Evolutionary conservation across 1,139 yeast species (phyloP), one percentile per base, ranked within the genome.

Genomic region (Taphrina wiesneri): DNA sequence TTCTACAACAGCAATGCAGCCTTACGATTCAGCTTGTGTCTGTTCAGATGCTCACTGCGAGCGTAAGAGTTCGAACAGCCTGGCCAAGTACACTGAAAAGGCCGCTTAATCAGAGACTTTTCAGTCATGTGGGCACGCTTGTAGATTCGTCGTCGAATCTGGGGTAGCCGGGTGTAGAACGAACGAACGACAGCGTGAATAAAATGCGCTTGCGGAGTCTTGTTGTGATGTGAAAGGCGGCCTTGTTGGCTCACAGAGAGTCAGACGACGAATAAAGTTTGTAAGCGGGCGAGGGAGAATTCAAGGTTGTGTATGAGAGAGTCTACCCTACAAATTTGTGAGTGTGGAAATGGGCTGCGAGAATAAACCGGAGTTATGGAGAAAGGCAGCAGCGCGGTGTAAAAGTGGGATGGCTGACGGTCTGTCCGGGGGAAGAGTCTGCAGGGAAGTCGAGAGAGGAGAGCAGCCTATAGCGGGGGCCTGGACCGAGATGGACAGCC

Each of bases 31-130:
- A 60, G 57, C 15, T 51, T 52, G 41, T 60, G 64, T 30, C 64
- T 36, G 51, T 60, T 60, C 30, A 60, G 30, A 30, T 60, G 64
- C 32, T 60, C 64, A 32, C 64, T 60, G 39, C 64, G 52, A 7
- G 64, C 64, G 39, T 60, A 60, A 13, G 64, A 34, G 30, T 60
- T 60, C n/a, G 46, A 47, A 43, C 64, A 60, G 26, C 64, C 64
- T 4, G 64, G 64, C 64, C 64, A 60, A 15, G 56, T 49, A 25
- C 64, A 60, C 3, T 52, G 57, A 17, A 49, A 60, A 6, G 64
- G 57, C 28, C 56, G 34, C 32, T 54, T 54, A 6, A 39, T 21
- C n/a, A 9, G 15, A 9, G 59, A 54, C 49, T 41, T 39, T 11
- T 30, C 56, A 9, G 39, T 30, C 54, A 49, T 49, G 9, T 13